Base-by-base conservation (phyloP, 2,329 filamentous ascomycete species). In the Trichophyton simii region DNA sequence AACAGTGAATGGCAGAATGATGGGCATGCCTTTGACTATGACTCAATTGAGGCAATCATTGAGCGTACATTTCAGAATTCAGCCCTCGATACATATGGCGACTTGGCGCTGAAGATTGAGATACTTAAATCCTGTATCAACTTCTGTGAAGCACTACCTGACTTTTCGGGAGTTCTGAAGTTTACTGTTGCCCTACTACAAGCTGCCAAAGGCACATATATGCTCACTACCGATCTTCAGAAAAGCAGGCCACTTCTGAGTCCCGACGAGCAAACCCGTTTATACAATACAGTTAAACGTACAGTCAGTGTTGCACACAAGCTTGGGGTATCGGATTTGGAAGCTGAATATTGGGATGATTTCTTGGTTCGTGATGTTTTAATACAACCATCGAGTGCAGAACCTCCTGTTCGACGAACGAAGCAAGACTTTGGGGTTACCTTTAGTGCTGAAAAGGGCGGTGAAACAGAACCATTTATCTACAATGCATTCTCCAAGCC, bases 281-380 rank as follows among this genome's bases (percentile, higher is more conserved):
- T 97, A n/a, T 81, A 86, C 55, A 88, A 88, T 52, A 96, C 92
- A 67, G 91, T 99, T 63, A 84, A 86, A 41, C 87, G 92, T 64
- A 96, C 91, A 0, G 84, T 91, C 34, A 83, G 80, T 36, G 83
- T 94, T n/a, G 87, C 88, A 0, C 83, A 83, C 63, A 86, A 88
- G 63, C 75, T 96, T 28, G 91, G 91, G 0, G 76, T 91, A 31
- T 77, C 81, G 3, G 76, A 87, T 61, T 74, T 92, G 48, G 81
- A 85, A 59, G 91, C 90, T 4, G 88, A 94, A 67, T 99, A 96
- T 71, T 99, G 94, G 94, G 94, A 99, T 72, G 90, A 96, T 69
- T 97, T 97, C 67, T 78, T 99, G 7, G 82, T 99, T 55, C 85
- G 94, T 58, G 85, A 85, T 65, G 78, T 95, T 67, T 83, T 86